A percentile compares a stretch with the other conserved stretches of the same genome.
phyloP scores from a whole-genome alignment of 1,284 basidiomycete species.

The Fereydounia khargensis region DNA sequence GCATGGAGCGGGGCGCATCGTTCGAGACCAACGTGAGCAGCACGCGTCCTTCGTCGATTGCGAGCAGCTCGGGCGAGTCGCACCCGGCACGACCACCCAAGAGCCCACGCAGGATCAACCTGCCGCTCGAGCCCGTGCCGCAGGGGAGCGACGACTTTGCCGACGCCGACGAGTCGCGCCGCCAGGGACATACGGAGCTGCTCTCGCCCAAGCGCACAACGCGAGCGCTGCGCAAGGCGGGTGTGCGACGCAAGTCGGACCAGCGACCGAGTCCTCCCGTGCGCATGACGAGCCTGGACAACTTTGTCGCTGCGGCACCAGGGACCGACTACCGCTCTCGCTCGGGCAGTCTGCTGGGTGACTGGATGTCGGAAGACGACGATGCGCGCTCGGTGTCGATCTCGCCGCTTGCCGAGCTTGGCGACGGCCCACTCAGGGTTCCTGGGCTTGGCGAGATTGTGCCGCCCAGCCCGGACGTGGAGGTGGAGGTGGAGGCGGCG shows the following conservation, averaged over 20 bases:
- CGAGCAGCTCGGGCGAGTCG: conserved; percentile 15
- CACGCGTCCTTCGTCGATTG: conserved; percentile 20
- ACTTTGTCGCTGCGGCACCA: conserved; percentile 16
- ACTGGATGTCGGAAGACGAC: conserved; percentile 10
- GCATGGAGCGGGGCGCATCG: conserved; percentile 8
- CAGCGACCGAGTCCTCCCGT: conserved; percentile 9
- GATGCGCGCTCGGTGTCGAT: background rate
- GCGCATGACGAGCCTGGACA: conserved; percentile 15
- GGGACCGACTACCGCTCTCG: conserved; percentile 9
- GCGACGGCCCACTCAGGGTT: conserved; percentile 7
- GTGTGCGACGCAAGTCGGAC: conserved; percentile 9
- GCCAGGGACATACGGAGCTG: too few relatives aligned
- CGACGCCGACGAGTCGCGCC: background rate
- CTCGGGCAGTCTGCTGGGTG: conserved; percentile 9
- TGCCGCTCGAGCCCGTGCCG: conserved; percentile 4
- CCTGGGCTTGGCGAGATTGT: conserved; percentile 28
- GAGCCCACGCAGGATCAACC: conserved; percentile 8
- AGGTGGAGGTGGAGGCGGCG: too few relatives aligned
- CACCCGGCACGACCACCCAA: conserved; percentile 9
- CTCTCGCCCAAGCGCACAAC: conserved; percentile 5
- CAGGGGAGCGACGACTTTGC: background rate
- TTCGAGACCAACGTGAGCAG: conserved; percentile 8
- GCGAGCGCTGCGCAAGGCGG: conserved; percentile 7
- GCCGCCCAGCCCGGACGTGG: conserved; percentile 13
- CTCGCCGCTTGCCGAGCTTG: background rate